These are phyloP conservation scores for Exidia glandulosa DNA, from an alignment of 768 basidiomycete genomes.

Conservation along the genomic window DNA sequence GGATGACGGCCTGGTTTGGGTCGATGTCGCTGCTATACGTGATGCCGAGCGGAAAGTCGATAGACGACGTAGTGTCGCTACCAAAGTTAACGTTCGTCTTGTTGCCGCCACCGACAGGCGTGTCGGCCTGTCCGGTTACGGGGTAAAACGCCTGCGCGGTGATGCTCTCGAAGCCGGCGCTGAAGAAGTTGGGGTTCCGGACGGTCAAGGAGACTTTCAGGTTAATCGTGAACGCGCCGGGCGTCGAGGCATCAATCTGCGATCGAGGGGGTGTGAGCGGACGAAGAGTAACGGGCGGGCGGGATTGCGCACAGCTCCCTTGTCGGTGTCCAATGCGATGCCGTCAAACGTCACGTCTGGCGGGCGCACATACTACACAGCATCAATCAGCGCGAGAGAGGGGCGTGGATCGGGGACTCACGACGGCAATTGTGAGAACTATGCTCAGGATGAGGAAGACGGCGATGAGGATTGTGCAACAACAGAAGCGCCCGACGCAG, in stretches of 20 bases:
- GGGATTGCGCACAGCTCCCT: background rate
- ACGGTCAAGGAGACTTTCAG: background rate
- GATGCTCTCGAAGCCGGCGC: slow-evolving; percentile 1
- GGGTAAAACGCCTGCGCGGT: slow-evolving; percentile 1
- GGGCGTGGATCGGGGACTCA: background rate
- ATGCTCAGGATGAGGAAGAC: slow-evolving; percentile 1
- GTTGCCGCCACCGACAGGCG: background rate
- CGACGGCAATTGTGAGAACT: slow-evolving; percentile 1
- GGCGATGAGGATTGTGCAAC: background rate
- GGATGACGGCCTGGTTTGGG: background rate
- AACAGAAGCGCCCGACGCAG: slow-evolving; percentile 1
- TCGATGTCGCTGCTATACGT: background rate
- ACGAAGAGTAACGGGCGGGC: background rate
- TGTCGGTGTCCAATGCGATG: background rate
- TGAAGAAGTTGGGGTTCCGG: slow-evolving; percentile 6
- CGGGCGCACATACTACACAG: slow-evolving; percentile 1
- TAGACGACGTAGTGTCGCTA: background rate
- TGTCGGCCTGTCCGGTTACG: background rate
- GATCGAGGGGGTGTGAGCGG: too few relatives aligned
- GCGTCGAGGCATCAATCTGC: background rate
- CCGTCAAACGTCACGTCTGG: slow-evolving; percentile 1
- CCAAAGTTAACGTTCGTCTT: background rate
- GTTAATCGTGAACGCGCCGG: background rate
- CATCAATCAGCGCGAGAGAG: background rate
- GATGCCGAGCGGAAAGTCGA: slow-evolving; percentile 1